These are phyloP conservation scores for Elaeis oleifera DNA, from an alignment of 202 grass and related monocot species.

Conservation along the genomic window DNA sequence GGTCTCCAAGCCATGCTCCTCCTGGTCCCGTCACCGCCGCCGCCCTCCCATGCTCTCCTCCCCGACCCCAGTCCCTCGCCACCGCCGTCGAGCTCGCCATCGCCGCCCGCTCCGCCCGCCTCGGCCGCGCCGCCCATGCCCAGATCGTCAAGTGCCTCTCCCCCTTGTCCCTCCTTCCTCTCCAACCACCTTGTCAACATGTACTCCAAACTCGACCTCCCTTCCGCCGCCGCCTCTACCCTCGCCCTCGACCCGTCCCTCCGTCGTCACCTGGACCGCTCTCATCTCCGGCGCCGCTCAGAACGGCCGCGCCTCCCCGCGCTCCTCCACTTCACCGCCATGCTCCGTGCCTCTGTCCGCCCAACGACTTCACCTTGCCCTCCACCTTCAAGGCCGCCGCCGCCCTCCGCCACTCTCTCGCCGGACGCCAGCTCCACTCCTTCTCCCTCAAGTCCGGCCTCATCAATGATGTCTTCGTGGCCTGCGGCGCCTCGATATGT, in stretches of 20 bases:
- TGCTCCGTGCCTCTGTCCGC: conserved; percentile 56
- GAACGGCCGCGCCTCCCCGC: conserved; percentile 40
- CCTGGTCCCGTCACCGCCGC: no score
- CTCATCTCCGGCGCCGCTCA: conserved; percentile 67
- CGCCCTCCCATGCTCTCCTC: neutral
- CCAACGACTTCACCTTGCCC: conserved; percentile 84
- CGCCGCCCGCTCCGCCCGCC: conserved; percentile 29
- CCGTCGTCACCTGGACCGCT: conserved; percentile 59
- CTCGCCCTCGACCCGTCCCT: conserved; percentile 44
- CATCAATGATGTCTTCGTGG: conserved; percentile 51
- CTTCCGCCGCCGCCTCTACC: conserved; percentile 26
- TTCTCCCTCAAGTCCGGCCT: conserved; percentile 51
- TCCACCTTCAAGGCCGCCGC: conserved; percentile 63
- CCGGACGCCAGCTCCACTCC: conserved; percentile 40
- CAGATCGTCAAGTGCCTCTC: conserved; percentile 35
- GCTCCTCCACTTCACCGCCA: conserved; percentile 45
- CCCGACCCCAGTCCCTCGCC: conserved; percentile 37
- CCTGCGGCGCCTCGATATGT: conserved; percentile 74
- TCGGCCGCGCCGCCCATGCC: conserved; percentile 56
- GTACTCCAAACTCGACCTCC: conserved; percentile 77
- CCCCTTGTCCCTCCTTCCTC: conserved; percentile 41
- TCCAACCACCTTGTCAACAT: conserved; percentile 70
- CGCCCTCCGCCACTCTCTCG: neutral
- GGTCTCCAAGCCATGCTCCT: no score
- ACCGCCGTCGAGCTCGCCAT: conserved; percentile 42